A percentile compares a stretch with the other conserved stretches of the same genome.
These are phyloP conservation scores for Axilococcus clingmanii DNA, from an alignment of 139 green algal species.

Conservation along the genomic window DNA sequence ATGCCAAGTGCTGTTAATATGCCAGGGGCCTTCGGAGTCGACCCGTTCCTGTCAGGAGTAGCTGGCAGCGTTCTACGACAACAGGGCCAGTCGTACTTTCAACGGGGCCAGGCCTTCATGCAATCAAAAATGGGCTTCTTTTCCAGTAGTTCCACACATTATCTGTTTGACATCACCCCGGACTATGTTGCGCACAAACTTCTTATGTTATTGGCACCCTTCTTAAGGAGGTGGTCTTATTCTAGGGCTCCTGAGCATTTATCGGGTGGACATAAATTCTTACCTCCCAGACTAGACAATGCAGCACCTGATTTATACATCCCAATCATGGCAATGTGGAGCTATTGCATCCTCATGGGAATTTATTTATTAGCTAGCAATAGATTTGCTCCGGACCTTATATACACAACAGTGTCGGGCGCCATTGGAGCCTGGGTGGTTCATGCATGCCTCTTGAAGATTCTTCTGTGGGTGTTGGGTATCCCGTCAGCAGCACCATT, in stretches of 20 bases:
- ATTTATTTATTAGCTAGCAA: constrained; percentile 11
- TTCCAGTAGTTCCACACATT: constrained; percentile 58
- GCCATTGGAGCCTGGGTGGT: constrained; percentile 50
- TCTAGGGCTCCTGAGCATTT: constrained; percentile 68
- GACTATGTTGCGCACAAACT: constrained; percentile 83
- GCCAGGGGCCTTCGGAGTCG: neutral
- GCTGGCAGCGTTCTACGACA: constrained; percentile 38
- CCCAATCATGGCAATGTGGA: constrained; percentile 75
- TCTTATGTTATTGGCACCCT: constrained; percentile 82
- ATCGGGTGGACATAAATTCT: constrained; percentile 67
- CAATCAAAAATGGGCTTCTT: constrained; percentile 59
- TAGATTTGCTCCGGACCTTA: constrained; percentile 55
- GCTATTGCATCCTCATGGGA: constrained; percentile 67
- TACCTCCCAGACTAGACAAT: constrained; percentile 74
- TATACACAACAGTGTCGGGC: constrained; percentile 59
- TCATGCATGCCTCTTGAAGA: constrained; percentile 52
- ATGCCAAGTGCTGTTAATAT: neutral
- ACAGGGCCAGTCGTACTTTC: constrained; percentile 33
- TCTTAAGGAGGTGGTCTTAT: constrained; percentile 81
- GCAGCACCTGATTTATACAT: constrained; percentile 97
- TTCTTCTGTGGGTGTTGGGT: constrained; percentile 54
- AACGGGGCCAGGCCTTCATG: constrained; percentile 36
- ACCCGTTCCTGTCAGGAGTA: constrained; percentile 29
- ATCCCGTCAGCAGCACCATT: constrained; percentile 55
- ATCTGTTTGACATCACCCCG: constrained; percentile 80